A percentile compares a stretch with the other conserved stretches of the same genome.
phyloP scores from a whole-genome alignment of 768 basidiomycete species.

The Russula emetica region DNA sequence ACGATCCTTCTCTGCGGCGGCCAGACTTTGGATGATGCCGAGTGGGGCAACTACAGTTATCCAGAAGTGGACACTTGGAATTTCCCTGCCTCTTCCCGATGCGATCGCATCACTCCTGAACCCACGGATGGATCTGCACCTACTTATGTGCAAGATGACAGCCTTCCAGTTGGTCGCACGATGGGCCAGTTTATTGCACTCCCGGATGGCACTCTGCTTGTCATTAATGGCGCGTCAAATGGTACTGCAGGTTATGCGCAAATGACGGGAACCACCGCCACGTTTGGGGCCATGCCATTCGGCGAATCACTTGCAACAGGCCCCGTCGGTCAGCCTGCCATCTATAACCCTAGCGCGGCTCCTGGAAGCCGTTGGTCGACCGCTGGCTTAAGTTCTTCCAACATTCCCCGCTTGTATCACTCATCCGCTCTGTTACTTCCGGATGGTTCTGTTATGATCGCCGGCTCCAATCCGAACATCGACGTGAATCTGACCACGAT shows the following conservation, averaged over 20 bases:
- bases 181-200: constrained; percentile 92
- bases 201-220: constrained; percentile 66
- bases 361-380: constrained; percentile 71
- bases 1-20: constrained; percentile 92
- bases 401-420: constrained; percentile 83
- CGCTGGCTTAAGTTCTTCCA: constrained; percentile 54
- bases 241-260: constrained; percentile 86
- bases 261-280: constrained; percentile 35
- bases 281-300: constrained; percentile 55
- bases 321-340: constrained; percentile 69
- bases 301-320: constrained; percentile 73
- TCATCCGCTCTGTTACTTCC: constrained; percentile 84
- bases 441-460: constrained; percentile 79
- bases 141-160: constrained; percentile 64
- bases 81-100: constrained; percentile 63
- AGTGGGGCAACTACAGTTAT: constrained; percentile 71
- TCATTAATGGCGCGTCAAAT: constrained; percentile 76
- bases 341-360: constrained; percentile 76
- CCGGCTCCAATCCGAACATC: constrained; percentile 89
- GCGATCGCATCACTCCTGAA: constrained; percentile 84
- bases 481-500: constrained; percentile 61
- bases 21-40: constrained; percentile 62
- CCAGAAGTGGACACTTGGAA: constrained; percentile 71
- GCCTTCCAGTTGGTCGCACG: constrained; percentile 67
- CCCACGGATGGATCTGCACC: constrained; percentile 60